Evolutionary conservation across 805 yeast species (phyloP).

Genomic region (Brettanomyces bruxellensis): DNA sequence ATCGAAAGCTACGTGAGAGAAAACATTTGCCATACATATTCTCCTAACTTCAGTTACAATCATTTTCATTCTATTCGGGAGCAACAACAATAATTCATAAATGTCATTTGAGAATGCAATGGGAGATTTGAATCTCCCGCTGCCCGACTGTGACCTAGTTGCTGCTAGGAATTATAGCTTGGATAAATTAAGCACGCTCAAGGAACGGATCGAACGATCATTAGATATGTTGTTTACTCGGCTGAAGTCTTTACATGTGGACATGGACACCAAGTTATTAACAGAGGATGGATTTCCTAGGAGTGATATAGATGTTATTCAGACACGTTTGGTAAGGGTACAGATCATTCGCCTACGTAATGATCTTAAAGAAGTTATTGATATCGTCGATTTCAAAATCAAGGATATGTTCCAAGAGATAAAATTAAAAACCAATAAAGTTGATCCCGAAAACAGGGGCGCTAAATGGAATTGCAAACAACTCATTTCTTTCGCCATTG

Average conservation of each 20-base stretch:
- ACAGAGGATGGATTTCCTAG: slow-evolving; percentile 81
- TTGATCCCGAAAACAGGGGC: background rate
- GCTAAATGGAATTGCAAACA: background rate
- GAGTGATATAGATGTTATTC: slow-evolving; percentile 70
- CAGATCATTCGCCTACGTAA: slow-evolving; percentile 61
- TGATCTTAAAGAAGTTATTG: slow-evolving; percentile 47
- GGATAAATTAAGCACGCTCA: slow-evolving; percentile 22
- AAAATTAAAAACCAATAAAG: background rate
- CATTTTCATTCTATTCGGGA: too few species aligned
- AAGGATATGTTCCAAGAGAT: background rate
- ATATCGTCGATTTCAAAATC: slow-evolving; percentile 2
- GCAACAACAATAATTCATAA: too few species aligned
- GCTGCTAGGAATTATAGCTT: slow-evolving; percentile 8
- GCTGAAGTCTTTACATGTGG: slow-evolving; percentile 26
- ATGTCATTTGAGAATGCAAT: slow-evolving; percentile 20
- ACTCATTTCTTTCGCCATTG: slow-evolving; percentile 44
- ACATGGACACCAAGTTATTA: slow-evolving; percentile 57
- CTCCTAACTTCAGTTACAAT: too few species aligned
- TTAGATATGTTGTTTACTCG: slow-evolving; percentile 32
- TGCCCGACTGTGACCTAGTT: slow-evolving; percentile 9
- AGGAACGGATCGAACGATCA: slow-evolving; percentile 32
- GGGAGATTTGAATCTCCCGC: slow-evolving; percentile 13
- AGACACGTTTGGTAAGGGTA: slow-evolving; percentile 51
- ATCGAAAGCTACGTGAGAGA: too few species aligned
- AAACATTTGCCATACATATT: too few species aligned